Evolutionary conservation across 192 early-diverging fungal species (phyloP).

Genomic region (Coemansia sp.): DNA sequence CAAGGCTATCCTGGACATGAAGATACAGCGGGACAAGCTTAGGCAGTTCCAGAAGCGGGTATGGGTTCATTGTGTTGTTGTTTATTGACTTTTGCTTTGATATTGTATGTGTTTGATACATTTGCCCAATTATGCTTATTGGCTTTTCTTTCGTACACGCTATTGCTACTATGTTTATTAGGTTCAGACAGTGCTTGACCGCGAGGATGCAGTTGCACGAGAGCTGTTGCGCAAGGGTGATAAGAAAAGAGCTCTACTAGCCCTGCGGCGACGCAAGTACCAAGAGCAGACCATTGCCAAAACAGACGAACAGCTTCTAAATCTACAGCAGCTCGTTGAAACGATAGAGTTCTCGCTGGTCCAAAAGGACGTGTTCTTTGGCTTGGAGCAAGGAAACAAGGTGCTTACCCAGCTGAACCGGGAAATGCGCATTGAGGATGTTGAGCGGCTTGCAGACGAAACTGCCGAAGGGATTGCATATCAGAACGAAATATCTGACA

Average conservation of each 20-base stretch:
- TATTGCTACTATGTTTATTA: conserved; percentile 26
- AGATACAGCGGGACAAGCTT: conserved; percentile 93
- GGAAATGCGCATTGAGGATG: conserved; percentile 86
- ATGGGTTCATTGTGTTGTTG: conserved; percentile 5
- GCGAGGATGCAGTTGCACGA: conserved; percentile 81
- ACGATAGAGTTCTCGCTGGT: conserved; percentile 93
- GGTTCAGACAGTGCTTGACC: conserved; percentile 79
- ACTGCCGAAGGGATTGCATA: conserved; percentile 95
- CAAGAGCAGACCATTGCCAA: conserved; percentile 86
- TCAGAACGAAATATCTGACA: conserved; percentile 77
- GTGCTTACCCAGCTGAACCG: conserved; percentile 77
- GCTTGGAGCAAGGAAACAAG: conserved; percentile 81
- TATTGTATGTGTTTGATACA: neutral
- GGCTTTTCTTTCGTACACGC: neutral
- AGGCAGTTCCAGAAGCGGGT: conserved; percentile 91
- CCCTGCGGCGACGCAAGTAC: conserved; percentile 95
- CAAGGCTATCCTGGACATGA: conserved; percentile 93
- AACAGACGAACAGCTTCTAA: conserved; percentile 87
- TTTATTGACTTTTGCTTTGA: neutral
- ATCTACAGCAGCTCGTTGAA: conserved; percentile 83
- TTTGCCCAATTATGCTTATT: neutral
- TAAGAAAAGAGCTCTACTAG: conserved; percentile 81
- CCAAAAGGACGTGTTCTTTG: conserved; percentile 86
- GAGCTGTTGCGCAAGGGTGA: conserved; percentile 72
- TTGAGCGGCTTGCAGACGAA: conserved; percentile 94